Base-by-base conservation (phyloP, 2,329 filamentous ascomycete genomes). In the Aureobasidium subglaciale region DNA sequence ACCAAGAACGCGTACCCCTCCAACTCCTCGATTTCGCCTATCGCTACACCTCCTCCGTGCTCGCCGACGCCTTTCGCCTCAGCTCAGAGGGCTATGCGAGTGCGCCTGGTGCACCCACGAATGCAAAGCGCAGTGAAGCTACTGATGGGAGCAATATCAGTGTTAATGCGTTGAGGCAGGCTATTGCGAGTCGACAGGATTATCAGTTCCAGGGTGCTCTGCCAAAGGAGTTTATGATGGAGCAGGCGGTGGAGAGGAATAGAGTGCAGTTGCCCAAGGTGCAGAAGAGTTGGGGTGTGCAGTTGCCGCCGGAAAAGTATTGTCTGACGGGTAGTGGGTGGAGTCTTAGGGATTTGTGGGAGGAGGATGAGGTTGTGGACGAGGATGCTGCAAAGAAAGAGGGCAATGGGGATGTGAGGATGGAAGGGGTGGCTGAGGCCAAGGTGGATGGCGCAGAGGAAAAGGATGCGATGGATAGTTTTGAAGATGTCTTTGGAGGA, bases 21-120 rank as follows among this genome's bases (percentile, higher is more conserved):
- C 83, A 91, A 57, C 83, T 93, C 46, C 84, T 93, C 68, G 88
- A 93, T 74, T 92, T 92, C 67, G 87, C 88, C 46, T 93, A 93
- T 78, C 84, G 88, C 34, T 88, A 90, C 76, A 88, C 86, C 9
- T 83, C 83, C 1, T 79, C 81, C 56, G 78, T 91, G 32, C 81
- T 91, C 18, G 82, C 76, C 61, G 87, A 90, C 72, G 85, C 83
- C 6, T 72, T 88, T 15, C 84, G 87, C 64, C 79, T 88, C 24
- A 78, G 80, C 5, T 79, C 81, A 6, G 86, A 89, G 68, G 85
- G 85, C 7, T 87, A 88, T 72, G 76, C 81, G 61, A 68, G 20
- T 58, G 53, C 58, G 1, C 53, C 59, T 13, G 57, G 55, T 11
- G 50, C 50, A 4, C 50, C 50, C 9, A 56, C 58, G 15, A 45